These are phyloP conservation scores for Asterophora lycoperdoides DNA, from an alignment of 768 basidiomycete genomes.

Conservation along the genomic window DNA sequence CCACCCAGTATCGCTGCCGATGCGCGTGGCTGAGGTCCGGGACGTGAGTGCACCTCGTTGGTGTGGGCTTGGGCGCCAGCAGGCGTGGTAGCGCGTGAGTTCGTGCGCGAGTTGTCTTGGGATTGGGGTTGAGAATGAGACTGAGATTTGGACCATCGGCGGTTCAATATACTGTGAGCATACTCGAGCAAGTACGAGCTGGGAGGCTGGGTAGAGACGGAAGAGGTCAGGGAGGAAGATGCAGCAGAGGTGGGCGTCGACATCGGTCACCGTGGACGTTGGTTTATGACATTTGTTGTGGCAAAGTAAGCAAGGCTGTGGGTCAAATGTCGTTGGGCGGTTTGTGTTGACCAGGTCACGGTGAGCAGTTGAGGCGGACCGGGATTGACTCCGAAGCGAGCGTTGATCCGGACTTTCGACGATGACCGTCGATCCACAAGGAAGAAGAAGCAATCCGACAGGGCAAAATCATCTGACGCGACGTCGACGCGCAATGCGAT, in stretches of 20 bases:
- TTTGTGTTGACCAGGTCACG: too few species aligned
- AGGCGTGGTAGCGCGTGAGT: neutral
- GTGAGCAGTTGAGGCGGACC: neutral
- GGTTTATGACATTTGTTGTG: neutral
- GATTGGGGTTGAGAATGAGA: neutral
- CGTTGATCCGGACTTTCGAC: too few species aligned
- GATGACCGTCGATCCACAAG: too few species aligned
- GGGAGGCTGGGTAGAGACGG: too few species aligned
- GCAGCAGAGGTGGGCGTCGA: neutral
- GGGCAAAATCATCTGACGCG: too few species aligned
- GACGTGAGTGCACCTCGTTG: neutral
- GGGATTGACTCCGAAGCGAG: too few species aligned
- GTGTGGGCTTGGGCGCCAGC: neutral
- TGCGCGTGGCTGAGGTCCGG: neutral
- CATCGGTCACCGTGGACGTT: neutral
- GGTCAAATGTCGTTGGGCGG: too few species aligned
- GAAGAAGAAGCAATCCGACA: too few species aligned
- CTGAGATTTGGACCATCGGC: neutral
- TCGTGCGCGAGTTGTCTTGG: neutral
- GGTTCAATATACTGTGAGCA: neutral
- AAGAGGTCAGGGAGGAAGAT: too few species aligned
- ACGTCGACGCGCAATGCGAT: too few species aligned
- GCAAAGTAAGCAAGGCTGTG: too few species aligned
- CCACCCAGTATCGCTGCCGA: slow-evolving; percentile 5
- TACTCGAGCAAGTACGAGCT: neutral